Conservation (phyloP, 2,329 filamentous ascomycete species). For the Botrytis squamosa region DNA sequence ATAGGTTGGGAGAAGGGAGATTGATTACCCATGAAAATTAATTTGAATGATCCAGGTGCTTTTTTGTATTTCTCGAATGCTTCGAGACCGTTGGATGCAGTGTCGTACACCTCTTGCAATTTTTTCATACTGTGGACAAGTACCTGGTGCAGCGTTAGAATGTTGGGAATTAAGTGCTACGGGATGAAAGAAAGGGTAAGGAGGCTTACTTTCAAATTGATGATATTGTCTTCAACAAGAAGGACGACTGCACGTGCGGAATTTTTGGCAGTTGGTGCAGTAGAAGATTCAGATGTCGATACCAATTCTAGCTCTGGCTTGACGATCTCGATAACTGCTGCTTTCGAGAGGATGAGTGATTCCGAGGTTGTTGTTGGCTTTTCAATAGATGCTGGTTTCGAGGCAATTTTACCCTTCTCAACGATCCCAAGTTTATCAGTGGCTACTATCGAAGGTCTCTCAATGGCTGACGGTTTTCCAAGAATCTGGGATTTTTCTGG, state of each 20-base stretch:
- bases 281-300: background rate
- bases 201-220: slow-evolving; percentile 39
- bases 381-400: background rate
- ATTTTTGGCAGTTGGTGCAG: background rate
- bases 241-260: slow-evolving; percentile 31
- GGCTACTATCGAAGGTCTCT: background rate
- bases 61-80: slow-evolving; percentile 42
- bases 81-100: slow-evolving; percentile 47
- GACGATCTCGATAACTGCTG: background rate
- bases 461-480: background rate
- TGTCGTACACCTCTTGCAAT: slow-evolving; percentile 34
- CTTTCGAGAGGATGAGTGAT: background rate
- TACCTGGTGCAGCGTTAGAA: slow-evolving; percentile 21
- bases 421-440: background rate
- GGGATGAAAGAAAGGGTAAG: background rate
- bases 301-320: background rate
- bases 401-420: background rate
- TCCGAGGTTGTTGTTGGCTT: background rate
- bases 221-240: slow-evolving; percentile 43
- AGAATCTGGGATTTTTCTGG: background rate
- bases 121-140: slow-evolving; percentile 32
- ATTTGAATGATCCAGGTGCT: slow-evolving; percentile 26
- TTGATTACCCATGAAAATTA: slow-evolving; percentile 40
- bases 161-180: background rate
- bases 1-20: background rate